Percentiles rank a stretch among this genome's conserved stretches.
Conservation (phyloP, 345 rosid species). For the Crucihimalaya himalaica region DNA sequence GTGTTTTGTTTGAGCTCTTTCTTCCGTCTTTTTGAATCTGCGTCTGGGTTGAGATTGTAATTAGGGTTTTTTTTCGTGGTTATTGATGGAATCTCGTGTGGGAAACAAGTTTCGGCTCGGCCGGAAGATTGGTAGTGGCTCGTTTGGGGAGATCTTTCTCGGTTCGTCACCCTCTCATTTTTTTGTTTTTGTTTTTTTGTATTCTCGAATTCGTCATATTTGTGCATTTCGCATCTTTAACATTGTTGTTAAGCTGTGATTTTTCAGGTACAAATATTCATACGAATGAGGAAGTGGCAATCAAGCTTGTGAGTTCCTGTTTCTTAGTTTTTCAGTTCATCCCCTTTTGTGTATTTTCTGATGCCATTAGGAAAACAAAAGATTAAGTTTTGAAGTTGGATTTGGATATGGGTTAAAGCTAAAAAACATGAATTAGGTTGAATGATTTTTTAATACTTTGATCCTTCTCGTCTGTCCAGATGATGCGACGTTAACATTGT, state of each 20-base stretch:
- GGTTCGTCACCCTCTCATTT: conserved; percentile 39
- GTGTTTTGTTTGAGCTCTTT: background rate
- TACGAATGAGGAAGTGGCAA: conserved; percentile 90
- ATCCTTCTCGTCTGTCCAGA: background rate
- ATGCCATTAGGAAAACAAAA: too few relatives aligned
- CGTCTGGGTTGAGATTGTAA: conserved; percentile 17
- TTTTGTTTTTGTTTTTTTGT: background rate
- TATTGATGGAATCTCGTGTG: conserved; percentile 54
- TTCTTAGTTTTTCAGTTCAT: background rate
- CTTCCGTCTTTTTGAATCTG: conserved; percentile 18
- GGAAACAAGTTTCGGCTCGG: conserved; percentile 68
- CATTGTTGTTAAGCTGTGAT: conserved; percentile 23
- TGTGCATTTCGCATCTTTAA: conserved; percentile 9
- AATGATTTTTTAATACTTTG: background rate
- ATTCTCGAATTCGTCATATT: background rate
- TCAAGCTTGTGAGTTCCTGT: conserved; percentile 78
- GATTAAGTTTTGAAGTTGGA: too few relatives aligned
- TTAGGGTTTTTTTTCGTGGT: conserved; percentile 16
- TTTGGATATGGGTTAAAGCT: too few relatives aligned
- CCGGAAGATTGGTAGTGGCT: conserved; percentile 70
- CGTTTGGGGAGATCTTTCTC: conserved; percentile 66
- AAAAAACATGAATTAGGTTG: background rate
- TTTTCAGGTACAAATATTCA: conserved; percentile 74
- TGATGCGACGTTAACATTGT: background rate
- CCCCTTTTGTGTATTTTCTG: background rate